Evolutionary conservation across 2,329 filamentous ascomycete genomes (phyloP), one percentile per base, ranked within the genome.

Genomic region (Colletotrichum theobromicola): DNA sequence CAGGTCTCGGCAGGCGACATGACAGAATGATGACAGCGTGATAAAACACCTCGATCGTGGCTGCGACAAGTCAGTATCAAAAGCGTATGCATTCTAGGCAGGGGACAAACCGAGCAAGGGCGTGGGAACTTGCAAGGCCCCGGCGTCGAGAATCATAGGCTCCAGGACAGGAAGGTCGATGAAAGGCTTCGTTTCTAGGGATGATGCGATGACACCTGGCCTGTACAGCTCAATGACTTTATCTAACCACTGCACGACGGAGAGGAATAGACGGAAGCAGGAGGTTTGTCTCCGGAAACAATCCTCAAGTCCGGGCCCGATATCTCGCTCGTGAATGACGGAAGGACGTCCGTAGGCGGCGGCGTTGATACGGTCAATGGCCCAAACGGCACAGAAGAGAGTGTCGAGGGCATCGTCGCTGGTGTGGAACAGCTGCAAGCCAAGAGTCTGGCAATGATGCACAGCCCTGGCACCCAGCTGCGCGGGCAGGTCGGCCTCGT

Each of bases 21-120:
- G 91, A 92, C 3, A 93, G 83, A 10, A 93, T 92, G 42, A 90
- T 89, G 8, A 93, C 88, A 4, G 91, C 90, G 77, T 93, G 90
- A 77, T 93, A 93, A 18, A 93, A 88, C 1, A 90, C 87, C 77
- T 93, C 91, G 8, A 93, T 86, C 0, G 91, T 92, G 9, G 87
- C 90, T 91, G 46, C 7, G 12, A 53, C 7, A 4, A n/a, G 70
- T 84, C 61, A 83, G 80, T 15, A 58, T 8, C 15, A n/a, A 16
- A 10, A 30, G 5, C 16, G 58, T 26, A 15, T 63, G 1, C 2
- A 7, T 26, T 7, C 1, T 60, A 7, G 13, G 10, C 12, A 10
- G 15, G 7, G 1, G 10, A 80, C 85, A 76, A 75, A 90, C 89
- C 88, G 12, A 91, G 85, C 10, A 90, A 82, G 26, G 83, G 84